Evolutionary conservation across 805 yeast species (phyloP).

Genomic region (Ogataea ganodermae): DNA sequence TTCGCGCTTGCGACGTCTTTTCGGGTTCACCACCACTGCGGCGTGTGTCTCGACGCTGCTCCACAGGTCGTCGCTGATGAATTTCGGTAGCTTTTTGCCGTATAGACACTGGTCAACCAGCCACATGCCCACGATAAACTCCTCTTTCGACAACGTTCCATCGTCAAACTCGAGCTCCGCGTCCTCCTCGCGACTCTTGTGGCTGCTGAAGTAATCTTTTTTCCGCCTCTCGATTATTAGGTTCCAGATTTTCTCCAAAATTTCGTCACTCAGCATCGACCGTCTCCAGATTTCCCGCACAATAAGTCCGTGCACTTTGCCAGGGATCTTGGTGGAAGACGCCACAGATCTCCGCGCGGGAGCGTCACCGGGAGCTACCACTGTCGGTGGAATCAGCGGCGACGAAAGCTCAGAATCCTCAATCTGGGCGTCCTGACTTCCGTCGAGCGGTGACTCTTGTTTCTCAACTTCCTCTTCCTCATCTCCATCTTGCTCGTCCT

Average conservation of each 20-base stretch:
- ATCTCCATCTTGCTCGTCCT: neutral
- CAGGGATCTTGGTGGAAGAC: conserved; percentile 8
- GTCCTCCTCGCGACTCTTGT: conserved; percentile 1
- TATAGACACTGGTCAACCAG: conserved; percentile 92
- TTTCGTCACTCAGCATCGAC: conserved; percentile 66
- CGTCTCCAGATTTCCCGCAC: conserved; percentile 82
- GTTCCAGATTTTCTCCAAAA: conserved; percentile 68
- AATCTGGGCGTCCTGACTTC: no score
- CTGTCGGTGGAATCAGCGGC: neutral
- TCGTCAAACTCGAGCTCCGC: conserved; percentile 64
- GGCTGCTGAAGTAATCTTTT: conserved; percentile 43
- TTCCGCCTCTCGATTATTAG: conserved; percentile 56
- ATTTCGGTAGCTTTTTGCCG: conserved; percentile 84
- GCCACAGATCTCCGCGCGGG: conserved; percentile 1
- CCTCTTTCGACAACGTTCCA: conserved; percentile 76
- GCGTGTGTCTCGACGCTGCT: conserved; percentile 57
- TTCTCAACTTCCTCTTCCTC: neutral
- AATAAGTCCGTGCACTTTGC: conserved; percentile 55
- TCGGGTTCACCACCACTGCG: conserved; percentile 21
- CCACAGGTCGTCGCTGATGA: conserved; percentile 74
- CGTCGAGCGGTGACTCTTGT: neutral
- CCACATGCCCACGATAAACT: conserved; percentile 98
- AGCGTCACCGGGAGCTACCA: neutral
- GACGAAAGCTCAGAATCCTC: neutral
- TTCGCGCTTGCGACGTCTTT: conserved; percentile 20